Evolutionary conservation across 352 stramenopile species (phyloP).

Genomic region (Globisporangium nodosum): DNA sequence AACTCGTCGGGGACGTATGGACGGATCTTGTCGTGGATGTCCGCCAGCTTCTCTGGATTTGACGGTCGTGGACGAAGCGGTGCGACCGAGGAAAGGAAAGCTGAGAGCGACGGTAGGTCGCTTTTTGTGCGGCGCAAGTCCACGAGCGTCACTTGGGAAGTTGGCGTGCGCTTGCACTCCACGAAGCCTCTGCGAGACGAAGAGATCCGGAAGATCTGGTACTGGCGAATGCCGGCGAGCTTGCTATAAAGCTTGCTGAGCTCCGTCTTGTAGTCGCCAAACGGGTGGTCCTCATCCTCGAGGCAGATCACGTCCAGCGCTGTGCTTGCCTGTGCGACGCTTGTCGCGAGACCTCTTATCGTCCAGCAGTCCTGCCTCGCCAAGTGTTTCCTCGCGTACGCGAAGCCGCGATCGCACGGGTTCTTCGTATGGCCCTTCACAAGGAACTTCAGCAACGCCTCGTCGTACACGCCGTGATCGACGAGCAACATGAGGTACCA

Average conservation of each 20-base stretch:
- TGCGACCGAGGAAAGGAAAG: neutral
- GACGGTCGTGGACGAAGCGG: neutral
- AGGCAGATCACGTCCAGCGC: neutral
- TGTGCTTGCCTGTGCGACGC: neutral
- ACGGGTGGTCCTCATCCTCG: neutral
- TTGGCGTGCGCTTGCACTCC: neutral
- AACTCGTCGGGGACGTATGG: slow-evolving; percentile 14
- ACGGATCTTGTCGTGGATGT: slow-evolving; percentile 9
- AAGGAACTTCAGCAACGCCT: neutral
- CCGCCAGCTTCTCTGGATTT: slow-evolving; percentile 12
- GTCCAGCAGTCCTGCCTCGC: neutral
- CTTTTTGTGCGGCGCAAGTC: too few species aligned
- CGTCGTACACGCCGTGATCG: neutral
- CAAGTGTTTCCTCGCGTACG: neutral
- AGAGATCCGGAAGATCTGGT: neutral
- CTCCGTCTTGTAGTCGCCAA: slow-evolving; percentile 1
- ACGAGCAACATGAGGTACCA: neutral
- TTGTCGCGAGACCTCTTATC: neutral
- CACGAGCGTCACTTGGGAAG: neutral
- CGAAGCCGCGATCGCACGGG: neutral
- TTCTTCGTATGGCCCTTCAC: neutral
- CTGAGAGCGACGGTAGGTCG: neutral
- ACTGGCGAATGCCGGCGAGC: neutral
- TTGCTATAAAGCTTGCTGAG: neutral
- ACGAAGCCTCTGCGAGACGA: neutral